phyloP scores from a whole-genome alignment of 345 rosid genomes.

The Populus tremula region DNA sequence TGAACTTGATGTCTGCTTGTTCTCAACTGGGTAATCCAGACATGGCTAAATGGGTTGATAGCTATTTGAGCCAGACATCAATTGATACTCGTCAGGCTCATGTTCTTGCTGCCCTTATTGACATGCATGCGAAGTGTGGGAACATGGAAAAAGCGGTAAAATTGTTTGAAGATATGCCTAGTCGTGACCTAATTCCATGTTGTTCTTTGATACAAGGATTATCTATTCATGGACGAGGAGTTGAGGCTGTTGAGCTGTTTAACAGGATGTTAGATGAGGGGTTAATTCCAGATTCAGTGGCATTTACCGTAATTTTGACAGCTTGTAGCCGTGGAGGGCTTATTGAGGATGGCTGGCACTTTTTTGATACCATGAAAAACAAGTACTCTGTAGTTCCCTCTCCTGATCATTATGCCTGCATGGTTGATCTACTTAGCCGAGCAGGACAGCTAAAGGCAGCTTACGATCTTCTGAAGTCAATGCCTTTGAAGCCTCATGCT shows the following conservation, averaged over 20 bases:
- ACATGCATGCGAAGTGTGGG: constrained; percentile 83
- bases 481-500: constrained; percentile 57
- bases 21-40: constrained; percentile 58
- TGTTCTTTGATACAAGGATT: constrained; percentile 71
- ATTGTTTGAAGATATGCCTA: constrained; percentile 54
- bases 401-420: constrained; percentile 60
- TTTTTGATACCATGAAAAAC: constrained; percentile 49
- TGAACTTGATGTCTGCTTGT: constrained; percentile 52
- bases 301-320: constrained; percentile 63
- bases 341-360: constrained; percentile 53
- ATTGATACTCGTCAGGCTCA: constrained; percentile 39
- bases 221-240: constrained; percentile 51
- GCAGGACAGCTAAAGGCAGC: constrained; percentile 55
- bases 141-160: constrained; percentile 53
- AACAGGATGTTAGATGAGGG: constrained; percentile 61
- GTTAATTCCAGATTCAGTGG: constrained; percentile 56
- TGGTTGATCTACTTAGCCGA: constrained; percentile 66
- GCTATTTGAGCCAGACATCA: constrained; percentile 39
- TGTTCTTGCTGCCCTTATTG: constrained; percentile 59
- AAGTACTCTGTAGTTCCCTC: constrained; percentile 47
- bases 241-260: constrained; percentile 49
- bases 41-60: constrained; percentile 58
- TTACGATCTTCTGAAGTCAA: constrained; percentile 45
- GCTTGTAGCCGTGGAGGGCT: constrained; percentile 61
- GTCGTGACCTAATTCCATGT: constrained; percentile 45